Percentiles rank a stretch among this genome's conserved stretches.
Conservation (phyloP, 306 rosid genomes). For the Cucurbita moschata region DNA sequence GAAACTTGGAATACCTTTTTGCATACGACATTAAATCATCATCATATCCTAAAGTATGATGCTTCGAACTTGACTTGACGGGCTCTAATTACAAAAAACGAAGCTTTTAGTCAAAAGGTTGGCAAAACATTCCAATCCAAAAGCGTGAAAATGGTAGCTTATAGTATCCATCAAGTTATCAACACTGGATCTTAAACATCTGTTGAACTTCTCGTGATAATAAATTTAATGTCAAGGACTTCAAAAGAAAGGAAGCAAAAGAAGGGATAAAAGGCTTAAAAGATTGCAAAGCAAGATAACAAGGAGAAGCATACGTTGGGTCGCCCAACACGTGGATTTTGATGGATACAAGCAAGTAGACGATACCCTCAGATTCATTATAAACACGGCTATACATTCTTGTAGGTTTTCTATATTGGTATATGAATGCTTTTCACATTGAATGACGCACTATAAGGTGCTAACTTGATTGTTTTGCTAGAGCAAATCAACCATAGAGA, state of each 20-base stretch:
- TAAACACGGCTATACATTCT: background rate
- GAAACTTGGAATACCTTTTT: conserved; percentile 36
- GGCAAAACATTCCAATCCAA: no score
- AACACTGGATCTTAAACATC: background rate
- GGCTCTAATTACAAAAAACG: conserved; percentile 27
- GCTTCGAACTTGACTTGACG: conserved; percentile 23
- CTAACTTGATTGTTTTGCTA: background rate
- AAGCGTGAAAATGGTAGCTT: no score
- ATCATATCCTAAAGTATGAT: conserved; percentile 27
- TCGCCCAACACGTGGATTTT: background rate
- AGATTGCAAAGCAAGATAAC: background rate
- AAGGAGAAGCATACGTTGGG: background rate
- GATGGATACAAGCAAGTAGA: background rate
- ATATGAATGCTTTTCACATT: background rate
- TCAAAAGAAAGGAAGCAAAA: background rate
- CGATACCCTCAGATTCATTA: background rate
- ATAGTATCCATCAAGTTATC: background rate
- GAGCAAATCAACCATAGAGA: background rate
- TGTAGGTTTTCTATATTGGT: background rate
- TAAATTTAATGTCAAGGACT: background rate
- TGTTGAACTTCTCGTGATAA: background rate
- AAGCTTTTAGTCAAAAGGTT: background rate
- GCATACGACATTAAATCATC: conserved; percentile 21
- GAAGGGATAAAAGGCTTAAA: background rate
- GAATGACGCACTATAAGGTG: background rate